Evolutionary conservation across 345 rosid genomes (phyloP).

Genomic region (Syzygium aromaticum): DNA sequence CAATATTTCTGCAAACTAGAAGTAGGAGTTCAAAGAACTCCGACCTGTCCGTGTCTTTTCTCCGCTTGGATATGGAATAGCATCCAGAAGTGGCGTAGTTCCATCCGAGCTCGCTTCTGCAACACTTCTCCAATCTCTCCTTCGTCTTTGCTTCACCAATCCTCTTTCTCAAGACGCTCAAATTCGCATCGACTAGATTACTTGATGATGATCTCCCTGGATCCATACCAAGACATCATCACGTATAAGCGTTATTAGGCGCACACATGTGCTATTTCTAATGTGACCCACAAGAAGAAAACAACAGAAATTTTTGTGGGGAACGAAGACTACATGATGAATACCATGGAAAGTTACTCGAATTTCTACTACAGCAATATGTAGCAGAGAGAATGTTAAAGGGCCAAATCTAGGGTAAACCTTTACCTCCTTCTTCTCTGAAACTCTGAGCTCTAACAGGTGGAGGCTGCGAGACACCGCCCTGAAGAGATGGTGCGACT

Average conservation of each 20-base stretch:
- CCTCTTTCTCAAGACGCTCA: conserved; percentile 36
- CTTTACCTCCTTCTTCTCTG: not conserved
- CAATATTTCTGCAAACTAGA: conserved; percentile 23
- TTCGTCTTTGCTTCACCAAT: conserved; percentile 33
- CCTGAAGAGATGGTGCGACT: not conserved
- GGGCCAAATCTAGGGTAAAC: not conserved
- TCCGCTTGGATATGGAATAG: conserved; percentile 7
- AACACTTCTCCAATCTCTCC: conserved; percentile 44
- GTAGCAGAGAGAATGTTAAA: not conserved
- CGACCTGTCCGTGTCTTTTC: conserved; percentile 1
- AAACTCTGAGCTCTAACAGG: not conserved
- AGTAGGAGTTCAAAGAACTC: conserved; percentile 19
- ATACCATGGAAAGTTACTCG: not conserved
- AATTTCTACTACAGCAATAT: not conserved
- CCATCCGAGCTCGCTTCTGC: conserved; percentile 35
- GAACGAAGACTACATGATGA: not conserved
- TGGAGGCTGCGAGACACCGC: not conserved
- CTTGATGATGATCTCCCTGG: not conserved
- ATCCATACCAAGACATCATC: not conserved
- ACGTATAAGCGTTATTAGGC: not conserved
- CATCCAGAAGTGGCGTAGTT: conserved; percentile 12
- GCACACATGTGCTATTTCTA: not conserved
- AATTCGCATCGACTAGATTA: conserved; percentile 24
- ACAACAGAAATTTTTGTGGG: not conserved
- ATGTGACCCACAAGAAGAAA: not conserved